Evolutionary conservation across 2,329 filamentous ascomycete genomes (phyloP), one percentile per base, ranked within the genome.

Genomic region (Colletotrichum salicis): DNA sequence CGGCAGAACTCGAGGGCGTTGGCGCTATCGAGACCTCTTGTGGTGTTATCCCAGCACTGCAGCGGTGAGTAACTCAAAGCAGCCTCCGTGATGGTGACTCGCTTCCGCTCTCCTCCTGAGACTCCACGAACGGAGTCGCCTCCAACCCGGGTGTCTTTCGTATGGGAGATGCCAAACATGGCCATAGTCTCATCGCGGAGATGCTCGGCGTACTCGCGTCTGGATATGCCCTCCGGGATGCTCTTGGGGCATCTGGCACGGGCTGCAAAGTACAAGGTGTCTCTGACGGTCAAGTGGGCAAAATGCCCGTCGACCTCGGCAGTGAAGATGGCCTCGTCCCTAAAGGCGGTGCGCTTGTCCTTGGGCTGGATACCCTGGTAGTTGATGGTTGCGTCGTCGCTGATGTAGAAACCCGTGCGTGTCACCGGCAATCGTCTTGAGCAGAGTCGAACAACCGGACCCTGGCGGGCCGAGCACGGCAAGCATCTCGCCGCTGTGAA

Each of bases 241-340:
- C 82, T 78, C 54, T 82, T 81, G 0, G 87, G 87, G 24, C 85
- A 83, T 67, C 87, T 80, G 22, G 89, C 87, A 10, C 86, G 82
- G 5, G 89, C 89, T n/a, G 89, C 89, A 67, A 91, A 91, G 73
- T 85, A 86, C 15, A 91, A 82, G 0, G 90, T 91, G 74, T 91
- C 87, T 65, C 88, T 88, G 15, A 91, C 89, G 3, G 85, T 87
- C 73, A 91, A 78, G 75, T 86, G 84, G 1, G 89, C 87, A 74
- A 91, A 91, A 77, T 91, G 89, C 11, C 88, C 86, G 76, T 92
- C 91, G 15, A 90, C 89, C 78, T 91, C 90, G 52, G 89, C 89
- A 0, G 88, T 91, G 79, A 92, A 92, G 75, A 92, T 91, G 45
- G 89, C 88, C 78, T 92, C 90, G 58, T 90, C 90, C 89, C 73